Evolutionary conservation across 2,329 filamentous ascomycete species (phyloP), one percentile per base, ranked within the genome.

Genomic region (Aureobasidium sp.): DNA sequence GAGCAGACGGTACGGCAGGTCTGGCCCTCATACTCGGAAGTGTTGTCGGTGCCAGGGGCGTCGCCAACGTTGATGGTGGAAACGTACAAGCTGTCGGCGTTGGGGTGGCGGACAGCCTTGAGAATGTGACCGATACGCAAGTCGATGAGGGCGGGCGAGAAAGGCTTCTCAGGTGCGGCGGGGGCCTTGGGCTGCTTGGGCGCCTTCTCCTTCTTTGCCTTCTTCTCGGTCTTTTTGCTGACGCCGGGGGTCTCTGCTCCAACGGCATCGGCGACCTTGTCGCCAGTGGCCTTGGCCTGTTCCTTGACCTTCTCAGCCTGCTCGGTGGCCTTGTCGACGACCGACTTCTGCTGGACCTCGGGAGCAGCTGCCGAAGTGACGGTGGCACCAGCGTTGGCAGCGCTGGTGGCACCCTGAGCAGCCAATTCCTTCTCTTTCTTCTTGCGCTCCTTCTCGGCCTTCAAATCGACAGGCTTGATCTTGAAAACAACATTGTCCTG

Each of bases 101-200:
- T 94, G 51, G 93, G 93, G 76, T 98, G 93, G 70, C 90, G 86
- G 72, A 93, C 80, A 48, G 90, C 90, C 74, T 96, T 95, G 66
- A 98, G 84, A 63, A 98, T 96, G 76, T 97, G 93, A 57, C 93
- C 93, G 57, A 98, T 91, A 59, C 93, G 85, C 48, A 98, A 84
- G 69, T 98, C 93, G 67, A 98, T 96, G 57, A 95, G 80, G 55
- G 80, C 78, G 2, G 93, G 93, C 1, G 88, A 88, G 4, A 89
- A 82, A 1, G 88, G 86, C 11, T 89, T 85, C 47, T 89, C 79
- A 45, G 81, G 78, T 5, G 88, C 72, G 12, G 67, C 54, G 3
- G 81, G 75, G 12, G 84, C 68, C 63, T 77, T 77, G 56, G 71
- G 83, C 59, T 80, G 81, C 74, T 91, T 93, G 52, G 86, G 85